Evolutionary conservation across 1,284 basidiomycete genomes (phyloP), one percentile per base, ranked within the genome.

Genomic region (Boletus mariae): DNA sequence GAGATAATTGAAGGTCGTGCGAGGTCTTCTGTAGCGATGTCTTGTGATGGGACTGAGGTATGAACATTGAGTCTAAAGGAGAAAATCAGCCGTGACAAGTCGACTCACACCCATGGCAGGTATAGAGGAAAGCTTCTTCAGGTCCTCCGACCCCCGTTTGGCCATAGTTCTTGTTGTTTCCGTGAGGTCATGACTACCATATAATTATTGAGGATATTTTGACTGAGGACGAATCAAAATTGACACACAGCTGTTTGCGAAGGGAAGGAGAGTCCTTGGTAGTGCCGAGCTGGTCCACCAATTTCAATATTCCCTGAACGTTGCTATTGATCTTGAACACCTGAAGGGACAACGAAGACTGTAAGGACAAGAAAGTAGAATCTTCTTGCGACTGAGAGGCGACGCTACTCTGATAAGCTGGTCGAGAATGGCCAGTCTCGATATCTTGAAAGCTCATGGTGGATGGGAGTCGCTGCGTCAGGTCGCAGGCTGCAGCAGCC

Each of bases 321-420:
- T 99, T 99, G 56, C 91, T 84, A 66, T 97, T 96, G 76, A 99
- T 94, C 81, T 98, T 98, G 86, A 99, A 98, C 56, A 98, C 90
- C 70, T 98, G 96, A 15, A 98, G 80, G 1, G 93, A 92, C 48
- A 99, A 79, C 17, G 90, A 89, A 26, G 87, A 87, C 65, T 97
- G 92, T 17, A 98, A 76, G 42, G 77, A 77, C 20, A 82, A 75
- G 71, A 98, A 99, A 4, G 82, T 76, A 5, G 80, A 77, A 67
- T 91, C 88, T 66, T 89, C 84, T 38, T 72, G 77, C 9, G 84
- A 82, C 61, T 80, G 83, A 0, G 80, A 75, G 34, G 60, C 53
- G 7, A 63, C 60, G n/a, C 69, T 60, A 1, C 74, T 71, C 0
- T 78, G 71, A 8, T 73, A 67, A 11, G 76, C 72, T 3, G 79